Evolutionary conservation across 139 green algal species (phyloP).

Genomic region (Bryopsis sp.): DNA sequence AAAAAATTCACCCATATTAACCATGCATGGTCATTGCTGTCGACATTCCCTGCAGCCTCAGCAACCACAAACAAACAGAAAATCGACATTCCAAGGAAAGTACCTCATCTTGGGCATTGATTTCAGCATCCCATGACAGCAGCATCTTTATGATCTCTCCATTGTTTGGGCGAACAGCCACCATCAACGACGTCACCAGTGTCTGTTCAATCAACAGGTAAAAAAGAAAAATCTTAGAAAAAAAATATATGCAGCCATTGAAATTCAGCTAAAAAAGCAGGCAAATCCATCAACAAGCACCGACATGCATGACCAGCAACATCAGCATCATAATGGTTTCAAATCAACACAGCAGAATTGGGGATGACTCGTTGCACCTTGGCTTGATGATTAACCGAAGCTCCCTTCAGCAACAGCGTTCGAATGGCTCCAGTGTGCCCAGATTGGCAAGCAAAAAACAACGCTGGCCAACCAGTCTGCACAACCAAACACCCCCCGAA

Average conservation of each 20-base stretch:
- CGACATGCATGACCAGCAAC: too few relatives aligned
- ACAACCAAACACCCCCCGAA: too few relatives aligned
- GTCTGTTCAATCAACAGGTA: neutral
- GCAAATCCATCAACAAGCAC: too few relatives aligned
- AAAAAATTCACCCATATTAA: neutral
- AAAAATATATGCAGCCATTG: neutral
- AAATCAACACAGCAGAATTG: too few relatives aligned
- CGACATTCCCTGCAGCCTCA: neutral
- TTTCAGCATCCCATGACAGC: neutral
- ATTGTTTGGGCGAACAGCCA: neutral
- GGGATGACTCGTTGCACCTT: too few relatives aligned
- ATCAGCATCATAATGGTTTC: too few relatives aligned
- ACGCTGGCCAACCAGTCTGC: neutral
- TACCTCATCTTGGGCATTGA: slow-evolving; percentile 13
- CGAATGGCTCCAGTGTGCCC: neutral
- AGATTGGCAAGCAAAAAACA: slow-evolving; percentile 9
- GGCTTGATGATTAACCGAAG: too few relatives aligned
- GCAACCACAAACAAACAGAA: neutral
- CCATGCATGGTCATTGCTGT: neutral
- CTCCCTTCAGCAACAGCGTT: neutral
- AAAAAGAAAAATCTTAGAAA: neutral
- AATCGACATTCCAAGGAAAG: too few relatives aligned
- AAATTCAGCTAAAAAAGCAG: too few relatives aligned
- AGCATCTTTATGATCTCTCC: neutral
- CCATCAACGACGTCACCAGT: slow-evolving; percentile 3